phyloP scores from a whole-genome alignment of 768 basidiomycete genomes.

The Mycena metata region DNA sequence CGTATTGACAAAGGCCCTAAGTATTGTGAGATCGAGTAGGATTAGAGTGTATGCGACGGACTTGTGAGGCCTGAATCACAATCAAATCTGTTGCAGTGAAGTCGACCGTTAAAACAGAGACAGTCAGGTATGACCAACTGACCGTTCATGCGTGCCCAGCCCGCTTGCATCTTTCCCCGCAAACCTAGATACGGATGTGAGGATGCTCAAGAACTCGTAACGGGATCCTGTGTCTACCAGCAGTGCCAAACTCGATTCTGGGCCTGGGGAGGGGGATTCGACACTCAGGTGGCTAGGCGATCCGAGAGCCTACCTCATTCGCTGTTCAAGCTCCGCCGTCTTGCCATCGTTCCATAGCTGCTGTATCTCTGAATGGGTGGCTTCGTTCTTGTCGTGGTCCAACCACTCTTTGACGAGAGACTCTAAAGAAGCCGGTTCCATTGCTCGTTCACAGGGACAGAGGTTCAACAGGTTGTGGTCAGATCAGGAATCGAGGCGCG shows the following conservation, averaged over 20 bases:
- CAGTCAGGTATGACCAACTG: conserved; percentile 2
- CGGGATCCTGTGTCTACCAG: conserved; percentile 61
- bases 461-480: no score
- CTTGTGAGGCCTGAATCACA: conserved; percentile 87
- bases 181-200: conserved; percentile 61
- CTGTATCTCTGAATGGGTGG: conserved; percentile 64
- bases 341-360: conserved; percentile 58
- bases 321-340: conserved; percentile 63
- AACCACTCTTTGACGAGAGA: conserved; percentile 56
- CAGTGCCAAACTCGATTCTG: conserved; percentile 90
- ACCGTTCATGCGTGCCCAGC: conserved; percentile 93
- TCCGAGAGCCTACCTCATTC: conserved; percentile 62
- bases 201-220: conserved; percentile 5
- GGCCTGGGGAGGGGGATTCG: conserved; percentile 46
- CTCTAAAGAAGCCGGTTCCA: conserved; percentile 21
- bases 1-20: conserved; percentile 85
- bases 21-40: background rate
- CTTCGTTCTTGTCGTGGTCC: conserved; percentile 62
- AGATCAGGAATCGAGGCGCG: background rate
- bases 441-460: background rate
- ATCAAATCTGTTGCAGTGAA: conserved; percentile 66
- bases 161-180: conserved; percentile 87
- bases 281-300: background rate
- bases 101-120: background rate
- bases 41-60: conserved; percentile 40